Percentiles rank a stretch among this genome's conserved stretches.
These are phyloP conservation scores for Cadophora sp. DNA, from an alignment of 2,329 filamentous ascomycete genomes.

Conservation along the genomic window DNA sequence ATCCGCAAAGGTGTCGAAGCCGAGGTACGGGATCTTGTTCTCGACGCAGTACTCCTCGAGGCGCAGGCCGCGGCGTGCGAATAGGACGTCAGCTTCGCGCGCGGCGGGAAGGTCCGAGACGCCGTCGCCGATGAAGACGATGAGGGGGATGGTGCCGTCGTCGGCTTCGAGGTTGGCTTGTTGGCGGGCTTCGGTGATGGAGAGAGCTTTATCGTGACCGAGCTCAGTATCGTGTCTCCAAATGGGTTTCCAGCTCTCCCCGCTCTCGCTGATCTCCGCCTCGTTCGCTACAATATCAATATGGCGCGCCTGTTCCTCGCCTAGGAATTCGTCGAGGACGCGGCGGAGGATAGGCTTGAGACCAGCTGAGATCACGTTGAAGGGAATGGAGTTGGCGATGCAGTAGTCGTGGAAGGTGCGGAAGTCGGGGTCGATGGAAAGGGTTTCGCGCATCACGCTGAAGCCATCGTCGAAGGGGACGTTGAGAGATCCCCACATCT, in stretches of 20 bases:
- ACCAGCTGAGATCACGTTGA: conserved; percentile 73
- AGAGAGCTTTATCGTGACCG: conserved; percentile 71
- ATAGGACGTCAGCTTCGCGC: conserved; percentile 70
- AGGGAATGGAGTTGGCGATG: conserved; percentile 66
- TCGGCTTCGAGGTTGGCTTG: conserved; percentile 59
- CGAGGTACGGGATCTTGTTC: conserved; percentile 63
- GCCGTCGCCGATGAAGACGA: conserved; percentile 74
- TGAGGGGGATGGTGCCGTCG: conserved; percentile 68
- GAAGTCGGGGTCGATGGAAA: conserved; percentile 71
- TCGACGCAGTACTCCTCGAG: conserved; percentile 72
- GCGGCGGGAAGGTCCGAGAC: conserved; percentile 72
- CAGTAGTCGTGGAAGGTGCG: conserved; percentile 70
- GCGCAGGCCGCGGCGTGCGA: conserved; percentile 67
- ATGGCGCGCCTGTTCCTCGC: conserved; percentile 61
- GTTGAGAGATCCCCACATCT: conserved; percentile 73
- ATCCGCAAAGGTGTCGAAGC: conserved; percentile 71
- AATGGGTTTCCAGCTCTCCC: conserved; percentile 67
- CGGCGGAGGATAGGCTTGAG: conserved; percentile 67
- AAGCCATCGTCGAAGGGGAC: conserved; percentile 74
- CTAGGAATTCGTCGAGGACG: conserved; percentile 70
- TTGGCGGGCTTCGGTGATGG: conserved; percentile 65
- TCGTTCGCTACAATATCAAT: conserved; percentile 76
- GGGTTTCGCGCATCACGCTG: conserved; percentile 64
- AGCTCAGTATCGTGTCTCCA: conserved; percentile 71
- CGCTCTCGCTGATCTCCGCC: conserved; percentile 63